phyloP scores from a whole-genome alignment of 805 yeast genomes.

The Wickerhamomyces rabaulensis region DNA sequence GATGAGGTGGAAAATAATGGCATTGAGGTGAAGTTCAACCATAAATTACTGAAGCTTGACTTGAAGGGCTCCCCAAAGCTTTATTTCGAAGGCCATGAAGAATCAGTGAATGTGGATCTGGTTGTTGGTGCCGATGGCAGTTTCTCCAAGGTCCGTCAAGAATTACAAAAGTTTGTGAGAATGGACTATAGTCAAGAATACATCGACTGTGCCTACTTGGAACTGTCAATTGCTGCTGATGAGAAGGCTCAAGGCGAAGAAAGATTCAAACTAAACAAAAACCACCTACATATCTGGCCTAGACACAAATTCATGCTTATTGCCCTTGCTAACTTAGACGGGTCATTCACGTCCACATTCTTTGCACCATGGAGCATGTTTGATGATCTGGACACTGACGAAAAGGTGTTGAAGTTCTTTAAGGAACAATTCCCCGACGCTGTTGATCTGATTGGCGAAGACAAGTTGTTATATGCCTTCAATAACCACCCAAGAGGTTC shows the following conservation, averaged over 20 bases:
- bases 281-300: constrained; percentile 93
- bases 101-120: constrained; percentile 40
- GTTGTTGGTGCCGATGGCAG: constrained; percentile 87
- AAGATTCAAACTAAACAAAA: constrained; percentile 44
- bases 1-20: constrained; percentile 53
- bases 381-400: constrained; percentile 43
- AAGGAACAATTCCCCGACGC: constrained; percentile 69
- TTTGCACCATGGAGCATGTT: constrained; percentile 75
- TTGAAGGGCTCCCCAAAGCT: constrained; percentile 24
- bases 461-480: constrained; percentile 44
- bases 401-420: constrained; percentile 51
- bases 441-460: constrained; percentile 55
- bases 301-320: constrained; percentile 81
- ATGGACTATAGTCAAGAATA: constrained; percentile 73
- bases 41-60: constrained; percentile 46
- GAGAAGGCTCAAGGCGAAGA: constrained; percentile 24
- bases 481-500: constrained; percentile 66
- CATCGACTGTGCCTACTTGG: constrained; percentile 80
- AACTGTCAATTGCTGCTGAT: constrained; percentile 63
- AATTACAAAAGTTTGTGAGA: constrained; percentile 58
- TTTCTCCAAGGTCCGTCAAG: constrained; percentile 65
- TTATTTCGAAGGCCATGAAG: constrained; percentile 17
- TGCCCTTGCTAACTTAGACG: constrained; percentile 80
- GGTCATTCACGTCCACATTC: constrained; percentile 84
- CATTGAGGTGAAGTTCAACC: constrained; percentile 46